Conservation (phyloP, 345 rosid genomes). For the Brassica nigra region DNA sequence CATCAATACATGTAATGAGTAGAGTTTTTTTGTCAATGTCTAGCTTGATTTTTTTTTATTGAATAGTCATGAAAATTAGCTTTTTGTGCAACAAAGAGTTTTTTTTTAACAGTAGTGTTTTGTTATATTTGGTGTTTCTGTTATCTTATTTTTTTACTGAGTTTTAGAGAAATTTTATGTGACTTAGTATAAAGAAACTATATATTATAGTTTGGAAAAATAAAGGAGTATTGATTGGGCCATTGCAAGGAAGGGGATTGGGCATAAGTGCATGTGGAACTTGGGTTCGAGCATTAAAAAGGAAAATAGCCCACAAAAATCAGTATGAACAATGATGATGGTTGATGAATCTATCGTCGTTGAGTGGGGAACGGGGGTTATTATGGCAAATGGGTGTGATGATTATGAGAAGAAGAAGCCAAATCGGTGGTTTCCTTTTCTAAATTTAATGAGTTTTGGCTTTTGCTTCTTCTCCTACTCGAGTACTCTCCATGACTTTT, state of each 20-base stretch:
- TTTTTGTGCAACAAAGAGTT: not conserved
- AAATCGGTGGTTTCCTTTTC: slow-evolving; percentile 47
- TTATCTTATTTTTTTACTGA: not conserved
- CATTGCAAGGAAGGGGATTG: slow-evolving; percentile 11
- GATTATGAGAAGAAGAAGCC: slow-evolving; percentile 41
- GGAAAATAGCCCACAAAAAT: slow-evolving; percentile 33
- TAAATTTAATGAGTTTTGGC: slow-evolving; percentile 44
- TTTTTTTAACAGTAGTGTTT: not conserved
- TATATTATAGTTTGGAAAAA: not conserved
- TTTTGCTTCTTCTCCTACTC: slow-evolving; percentile 41
- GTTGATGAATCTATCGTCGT: slow-evolving; percentile 30
- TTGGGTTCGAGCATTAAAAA: slow-evolving; percentile 36
- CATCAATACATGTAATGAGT: slow-evolving; percentile 40
- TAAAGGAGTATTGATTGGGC: slow-evolving; percentile 23
- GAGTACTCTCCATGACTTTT: slow-evolving; percentile 40
- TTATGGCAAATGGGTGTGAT: slow-evolving; percentile 44
- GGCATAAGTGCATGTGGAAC: slow-evolving; percentile 32
- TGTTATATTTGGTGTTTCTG: not conserved
- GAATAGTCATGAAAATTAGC: slow-evolving; percentile 5
- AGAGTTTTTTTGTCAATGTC: slow-evolving; percentile 6
- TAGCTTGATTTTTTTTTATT: slow-evolving; percentile 22
- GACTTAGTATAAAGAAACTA: not conserved
- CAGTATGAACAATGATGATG: slow-evolving; percentile 29
- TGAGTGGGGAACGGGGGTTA: slow-evolving; percentile 42
- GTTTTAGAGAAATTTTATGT: not conserved